These are phyloP conservation scores for Mycena amicta DNA, from an alignment of 768 basidiomycete genomes.

Conservation along the genomic window DNA sequence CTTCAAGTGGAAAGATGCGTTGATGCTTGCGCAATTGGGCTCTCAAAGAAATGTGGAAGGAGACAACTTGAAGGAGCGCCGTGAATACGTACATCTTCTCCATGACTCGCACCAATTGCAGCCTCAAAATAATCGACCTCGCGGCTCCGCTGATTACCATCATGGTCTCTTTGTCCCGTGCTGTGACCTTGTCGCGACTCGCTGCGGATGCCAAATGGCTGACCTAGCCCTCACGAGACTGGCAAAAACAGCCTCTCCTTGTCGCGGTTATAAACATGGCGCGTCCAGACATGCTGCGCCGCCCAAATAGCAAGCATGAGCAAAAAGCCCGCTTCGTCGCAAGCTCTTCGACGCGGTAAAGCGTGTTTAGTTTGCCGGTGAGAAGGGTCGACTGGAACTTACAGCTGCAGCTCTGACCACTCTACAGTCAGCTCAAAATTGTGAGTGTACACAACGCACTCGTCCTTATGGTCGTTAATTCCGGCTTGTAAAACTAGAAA, in stretches of 20 bases:
- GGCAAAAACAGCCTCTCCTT: not conserved
- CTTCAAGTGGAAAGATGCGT: no score
- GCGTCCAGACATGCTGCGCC: not conserved
- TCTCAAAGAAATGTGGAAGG: no score
- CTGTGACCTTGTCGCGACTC: not conserved
- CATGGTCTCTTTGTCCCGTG: no score
- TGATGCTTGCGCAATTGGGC: no score
- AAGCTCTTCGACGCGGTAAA: not conserved
- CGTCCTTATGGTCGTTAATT: not conserved
- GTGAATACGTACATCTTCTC: no score
- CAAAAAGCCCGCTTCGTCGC: not conserved
- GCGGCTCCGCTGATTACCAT: no score
- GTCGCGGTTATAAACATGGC: not conserved
- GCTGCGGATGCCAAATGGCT: not conserved
- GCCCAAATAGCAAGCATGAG: not conserved
- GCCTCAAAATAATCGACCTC: no score
- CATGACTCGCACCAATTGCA: no score
- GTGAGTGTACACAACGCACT: not conserved
- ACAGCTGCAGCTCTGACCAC: not conserved
- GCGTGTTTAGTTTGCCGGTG: not conserved
- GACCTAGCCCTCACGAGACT: not conserved
- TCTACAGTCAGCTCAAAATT: not conserved
- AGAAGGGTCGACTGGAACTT: not conserved
- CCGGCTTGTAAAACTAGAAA: not conserved
- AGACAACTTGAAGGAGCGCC: no score